These are phyloP conservation scores for Candida railenensis DNA, from an alignment of 805 yeast species.

Conservation along the genomic window DNA sequence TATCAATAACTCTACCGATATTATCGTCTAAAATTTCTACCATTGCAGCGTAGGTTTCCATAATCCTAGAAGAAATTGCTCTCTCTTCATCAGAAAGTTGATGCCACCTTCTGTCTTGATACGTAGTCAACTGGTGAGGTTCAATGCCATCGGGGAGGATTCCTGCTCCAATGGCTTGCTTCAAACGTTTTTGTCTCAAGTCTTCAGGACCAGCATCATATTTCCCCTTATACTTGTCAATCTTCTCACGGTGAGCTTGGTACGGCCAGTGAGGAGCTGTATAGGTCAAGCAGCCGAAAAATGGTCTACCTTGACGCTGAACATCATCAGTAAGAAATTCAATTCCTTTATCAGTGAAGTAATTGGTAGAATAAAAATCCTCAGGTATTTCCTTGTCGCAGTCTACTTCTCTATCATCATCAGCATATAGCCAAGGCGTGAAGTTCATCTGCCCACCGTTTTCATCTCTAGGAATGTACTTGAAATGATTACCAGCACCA, in stretches of 20 bases:
- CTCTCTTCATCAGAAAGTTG: slow-evolving; percentile 40
- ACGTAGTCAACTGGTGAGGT: slow-evolving; percentile 46
- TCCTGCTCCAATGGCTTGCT: slow-evolving; percentile 43
- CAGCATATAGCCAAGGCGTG: slow-evolving; percentile 39
- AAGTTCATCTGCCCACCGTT: slow-evolving; percentile 29
- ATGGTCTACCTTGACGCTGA: slow-evolving; percentile 45
- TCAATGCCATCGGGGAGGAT: slow-evolving; percentile 42
- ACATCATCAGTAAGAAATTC: slow-evolving; percentile 25
- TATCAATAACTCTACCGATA: slow-evolving; percentile 48
- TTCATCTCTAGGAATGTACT: slow-evolving; percentile 38
- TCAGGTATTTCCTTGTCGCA: slow-evolving; percentile 42
- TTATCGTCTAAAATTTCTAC: slow-evolving; percentile 54
- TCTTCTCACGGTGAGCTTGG: slow-evolving; percentile 52
- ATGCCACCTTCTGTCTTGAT: slow-evolving; percentile 42
- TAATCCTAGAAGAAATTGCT: slow-evolving; percentile 39
- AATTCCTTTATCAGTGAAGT: slow-evolving; percentile 44
- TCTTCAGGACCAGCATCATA: slow-evolving; percentile 50
- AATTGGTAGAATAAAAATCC: slow-evolving; percentile 45
- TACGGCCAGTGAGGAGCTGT: slow-evolving; percentile 71
- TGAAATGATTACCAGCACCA: slow-evolving; percentile 59
- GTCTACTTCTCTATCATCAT: slow-evolving; percentile 36
- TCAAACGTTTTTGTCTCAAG: slow-evolving; percentile 38
- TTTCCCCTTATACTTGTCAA: slow-evolving; percentile 47
- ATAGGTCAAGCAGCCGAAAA: slow-evolving; percentile 53
- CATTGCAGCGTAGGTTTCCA: slow-evolving; percentile 66